Evolutionary conservation across 306 rosid genomes (phyloP), one percentile per base, ranked within the genome.

Genomic region (Dicorynia guianensis): DNA sequence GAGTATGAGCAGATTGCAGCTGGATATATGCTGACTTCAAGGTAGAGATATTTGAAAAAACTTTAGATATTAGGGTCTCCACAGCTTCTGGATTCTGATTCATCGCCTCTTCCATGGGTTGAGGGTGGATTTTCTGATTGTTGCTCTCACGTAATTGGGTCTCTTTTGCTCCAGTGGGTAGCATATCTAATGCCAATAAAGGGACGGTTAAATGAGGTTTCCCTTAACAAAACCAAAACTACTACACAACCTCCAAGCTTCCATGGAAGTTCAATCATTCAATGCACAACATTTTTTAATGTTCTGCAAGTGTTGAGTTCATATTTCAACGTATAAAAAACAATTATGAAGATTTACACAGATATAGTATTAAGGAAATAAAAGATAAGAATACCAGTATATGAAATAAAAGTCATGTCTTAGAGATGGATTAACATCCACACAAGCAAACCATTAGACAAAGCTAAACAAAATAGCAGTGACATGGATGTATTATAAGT

Each of bases 1-100:
- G 99, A 74, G 99, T 96, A 79, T 96, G 99, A 75, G 99, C 99
- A 61, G 96, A 72, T 89, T 96, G 99, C 80, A 96, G 96, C 87
- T 96, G 90, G 76, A 96, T 96, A 85, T 96, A 96, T 44, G 98
- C 97, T 4, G 98, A 84, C 81, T 96, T 96, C 74, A 96, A 83
- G 64, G 98, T 84, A 11, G 99, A 96, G 59, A 96, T 80, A 79
- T 96, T 96, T 0, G 97, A 81, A 74, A 96, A 93, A 55, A 96
- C 66, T 79, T 89, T 86, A 55, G 99, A 86, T 74, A 96, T 76
- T 79, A 96, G 82, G 58, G 94, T 80, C 75, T 96, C 98, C 71
- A 93, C 60, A 10, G 98, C 97, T 89, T 93, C 99, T 8, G 96
- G 97, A 76, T 90, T 96, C 91, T 96, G 99, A 77, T 83, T 90